Evolutionary conservation across 352 stramenopile genomes (phyloP).

Genomic region (Pythium graminicola): DNA sequence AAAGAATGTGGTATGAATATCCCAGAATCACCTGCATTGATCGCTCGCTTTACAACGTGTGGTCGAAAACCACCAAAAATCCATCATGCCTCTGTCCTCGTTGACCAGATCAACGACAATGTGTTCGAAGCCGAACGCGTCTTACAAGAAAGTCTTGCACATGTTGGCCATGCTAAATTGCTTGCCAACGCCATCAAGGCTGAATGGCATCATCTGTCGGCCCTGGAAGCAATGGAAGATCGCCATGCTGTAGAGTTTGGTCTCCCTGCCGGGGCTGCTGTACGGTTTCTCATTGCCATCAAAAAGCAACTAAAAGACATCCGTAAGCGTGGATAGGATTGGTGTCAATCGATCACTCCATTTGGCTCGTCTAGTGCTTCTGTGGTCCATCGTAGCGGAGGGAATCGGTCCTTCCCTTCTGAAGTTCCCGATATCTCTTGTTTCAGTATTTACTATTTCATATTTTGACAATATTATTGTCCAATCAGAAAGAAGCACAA

Average conservation of each 20-base stretch:
- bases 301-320: too few relatives aligned
- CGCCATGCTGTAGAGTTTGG: conserved; percentile 5
- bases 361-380: too few relatives aligned
- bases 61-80: conserved; percentile 3
- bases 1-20: conserved; percentile 20
- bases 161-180: conserved; percentile 16
- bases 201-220: conserved; percentile 26
- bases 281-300: neutral
- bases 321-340: too few relatives aligned
- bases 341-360: too few relatives aligned
- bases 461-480: too few relatives aligned
- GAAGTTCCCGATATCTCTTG: too few relatives aligned
- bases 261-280: too few relatives aligned
- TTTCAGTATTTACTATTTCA: too few relatives aligned
- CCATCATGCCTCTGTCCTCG: neutral
- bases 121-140: neutral
- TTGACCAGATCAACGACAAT: neutral
- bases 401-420: too few relatives aligned
- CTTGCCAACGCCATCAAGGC: conserved; percentile 10
- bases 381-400: too few relatives aligned
- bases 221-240: conserved; percentile 20
- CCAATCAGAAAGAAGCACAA: too few relatives aligned
- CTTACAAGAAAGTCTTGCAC: conserved; percentile 7
- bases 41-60: conserved; percentile 5
- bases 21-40: conserved; percentile 12